Conservation (phyloP, 2,329 filamentous ascomycete genomes). For the Westerdykella sp. region DNA sequence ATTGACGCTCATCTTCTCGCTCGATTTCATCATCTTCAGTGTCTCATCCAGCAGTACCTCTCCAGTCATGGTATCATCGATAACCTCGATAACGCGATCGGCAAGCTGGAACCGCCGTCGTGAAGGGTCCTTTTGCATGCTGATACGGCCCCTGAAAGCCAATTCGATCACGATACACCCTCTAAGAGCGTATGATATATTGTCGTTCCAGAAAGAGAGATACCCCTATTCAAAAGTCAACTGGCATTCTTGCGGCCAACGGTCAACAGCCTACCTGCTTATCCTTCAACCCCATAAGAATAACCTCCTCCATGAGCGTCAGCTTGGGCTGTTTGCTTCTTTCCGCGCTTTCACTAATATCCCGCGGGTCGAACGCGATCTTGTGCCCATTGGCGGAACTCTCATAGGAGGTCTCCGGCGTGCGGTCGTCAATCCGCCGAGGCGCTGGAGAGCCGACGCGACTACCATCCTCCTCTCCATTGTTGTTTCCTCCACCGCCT, state of each 20-base stretch:
- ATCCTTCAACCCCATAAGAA: constrained; percentile 93
- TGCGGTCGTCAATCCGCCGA: constrained; percentile 54
- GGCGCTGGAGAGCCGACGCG: constrained; percentile 61
- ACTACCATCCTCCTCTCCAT: constrained; percentile 56
- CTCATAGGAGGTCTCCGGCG: constrained; percentile 78
- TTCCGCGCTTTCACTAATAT: constrained; percentile 95
- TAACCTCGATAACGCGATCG: constrained; percentile 91
- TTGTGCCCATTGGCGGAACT: constrained; percentile 92
- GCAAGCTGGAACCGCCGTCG: constrained; percentile 87
- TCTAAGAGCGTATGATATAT: constrained; percentile 95
- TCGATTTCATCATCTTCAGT: constrained; percentile 99
- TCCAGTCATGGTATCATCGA: constrained; percentile 92
- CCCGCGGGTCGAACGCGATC: constrained; percentile 94
- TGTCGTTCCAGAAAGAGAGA: constrained; percentile 99
- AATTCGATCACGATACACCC: constrained; percentile 98
- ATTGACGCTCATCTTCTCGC: constrained; percentile 99
- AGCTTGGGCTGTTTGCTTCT: constrained; percentile 96
- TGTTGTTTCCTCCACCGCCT: constrained; percentile 52
- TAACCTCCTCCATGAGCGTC: constrained; percentile 96
- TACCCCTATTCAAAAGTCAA: constrained; percentile 61
- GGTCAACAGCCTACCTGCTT: constrained; percentile 68
- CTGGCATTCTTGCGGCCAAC: background rate
- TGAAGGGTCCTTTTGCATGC: constrained; percentile 95
- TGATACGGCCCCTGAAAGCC: constrained; percentile 89
- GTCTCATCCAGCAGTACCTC: constrained; percentile 97